Evolutionary conservation across 2,329 filamentous ascomycete genomes (phyloP).

Genomic region (Aspergillus neoniger): DNA sequence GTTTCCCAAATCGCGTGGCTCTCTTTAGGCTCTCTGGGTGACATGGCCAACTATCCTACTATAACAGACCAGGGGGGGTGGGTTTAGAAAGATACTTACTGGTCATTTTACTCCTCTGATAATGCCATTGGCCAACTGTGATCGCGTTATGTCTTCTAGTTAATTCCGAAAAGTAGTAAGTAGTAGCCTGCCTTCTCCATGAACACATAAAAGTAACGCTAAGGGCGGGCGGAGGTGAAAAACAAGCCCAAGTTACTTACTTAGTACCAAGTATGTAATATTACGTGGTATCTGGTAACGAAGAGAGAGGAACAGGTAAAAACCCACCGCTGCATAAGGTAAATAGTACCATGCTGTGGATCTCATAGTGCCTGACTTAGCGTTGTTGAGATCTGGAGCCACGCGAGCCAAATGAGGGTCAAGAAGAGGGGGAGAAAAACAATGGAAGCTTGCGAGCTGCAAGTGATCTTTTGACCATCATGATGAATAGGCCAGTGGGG

Average conservation of each 20-base stretch:
- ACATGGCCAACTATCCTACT: neutral
- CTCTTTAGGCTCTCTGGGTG: neutral
- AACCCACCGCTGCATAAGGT: conserved; percentile 13
- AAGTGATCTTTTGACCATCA: conserved; percentile 23
- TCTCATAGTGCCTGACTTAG: conserved; percentile 24
- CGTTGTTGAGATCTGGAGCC: conserved; percentile 26
- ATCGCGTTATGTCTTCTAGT: neutral
- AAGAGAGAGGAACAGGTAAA: neutral
- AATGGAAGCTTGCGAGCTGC: conserved; percentile 20
- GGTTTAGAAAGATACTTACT: too few species aligned
- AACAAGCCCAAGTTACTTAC: conserved; percentile 9
- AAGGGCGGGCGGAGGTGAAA: conserved; percentile 15
- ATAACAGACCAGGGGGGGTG: too few species aligned
- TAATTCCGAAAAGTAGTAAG: too few species aligned
- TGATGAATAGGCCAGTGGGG: conserved; percentile 3
- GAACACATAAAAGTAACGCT: conserved; percentile 9
- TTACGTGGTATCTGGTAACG: neutral
- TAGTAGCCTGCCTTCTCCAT: neutral
- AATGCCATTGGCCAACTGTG: neutral
- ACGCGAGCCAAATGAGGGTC: conserved; percentile 24
- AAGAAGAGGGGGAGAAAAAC: conserved; percentile 17
- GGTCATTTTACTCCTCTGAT: neutral
- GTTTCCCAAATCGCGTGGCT: neutral
- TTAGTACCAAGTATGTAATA: neutral
- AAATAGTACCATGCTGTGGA: conserved; percentile 19